These are phyloP conservation scores for Alternaria brassicicola DNA, from an alignment of 2,329 filamentous ascomycete genomes.

Conservation along the genomic window DNA sequence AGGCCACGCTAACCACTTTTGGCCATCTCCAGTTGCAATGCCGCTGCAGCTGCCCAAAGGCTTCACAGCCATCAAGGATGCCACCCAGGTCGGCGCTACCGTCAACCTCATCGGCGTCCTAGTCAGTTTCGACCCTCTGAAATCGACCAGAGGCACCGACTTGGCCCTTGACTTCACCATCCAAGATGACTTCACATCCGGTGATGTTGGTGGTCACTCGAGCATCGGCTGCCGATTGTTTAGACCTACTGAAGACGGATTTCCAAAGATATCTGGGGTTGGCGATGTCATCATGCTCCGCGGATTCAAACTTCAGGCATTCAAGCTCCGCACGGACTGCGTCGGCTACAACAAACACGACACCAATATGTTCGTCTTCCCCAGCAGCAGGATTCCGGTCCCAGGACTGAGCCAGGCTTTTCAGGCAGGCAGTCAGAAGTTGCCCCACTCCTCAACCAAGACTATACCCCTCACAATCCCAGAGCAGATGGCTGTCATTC, in stretches of 20 bases:
- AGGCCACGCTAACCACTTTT: slow-evolving; percentile 23
- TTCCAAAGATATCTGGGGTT: slow-evolving; percentile 55
- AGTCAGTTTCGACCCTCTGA: slow-evolving; percentile 64
- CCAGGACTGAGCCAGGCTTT: slow-evolving; percentile 27
- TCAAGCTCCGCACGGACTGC: slow-evolving; percentile 29
- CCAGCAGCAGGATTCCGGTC: slow-evolving; percentile 23
- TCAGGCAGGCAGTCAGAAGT: slow-evolving; percentile 21
- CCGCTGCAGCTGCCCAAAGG: slow-evolving; percentile 34
- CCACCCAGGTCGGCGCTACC: slow-evolving; percentile 27
- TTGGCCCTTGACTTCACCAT: slow-evolving; percentile 47
- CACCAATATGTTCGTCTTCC: slow-evolving; percentile 25
- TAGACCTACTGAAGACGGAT: slow-evolving; percentile 12
- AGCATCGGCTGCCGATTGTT: slow-evolving; percentile 38
- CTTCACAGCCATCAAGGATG: slow-evolving; percentile 56
- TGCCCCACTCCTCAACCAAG: slow-evolving; percentile 12
- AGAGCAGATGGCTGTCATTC: slow-evolving; percentile 36
- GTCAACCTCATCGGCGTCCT: slow-evolving; percentile 74
- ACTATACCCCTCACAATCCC: slow-evolving; percentile 9
- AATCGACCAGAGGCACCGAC: slow-evolving; percentile 61
- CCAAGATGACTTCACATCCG: slow-evolving; percentile 44
- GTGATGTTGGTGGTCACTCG: slow-evolving; percentile 19
- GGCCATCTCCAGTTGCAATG: slow-evolving; percentile 13
- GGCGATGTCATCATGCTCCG: slow-evolving; percentile 71
- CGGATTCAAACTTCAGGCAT: slow-evolving; percentile 25
- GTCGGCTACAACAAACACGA: not conserved